Conservation (phyloP, 495 filamentous ascomycete genomes). For the Xylaria venustula region DNA sequence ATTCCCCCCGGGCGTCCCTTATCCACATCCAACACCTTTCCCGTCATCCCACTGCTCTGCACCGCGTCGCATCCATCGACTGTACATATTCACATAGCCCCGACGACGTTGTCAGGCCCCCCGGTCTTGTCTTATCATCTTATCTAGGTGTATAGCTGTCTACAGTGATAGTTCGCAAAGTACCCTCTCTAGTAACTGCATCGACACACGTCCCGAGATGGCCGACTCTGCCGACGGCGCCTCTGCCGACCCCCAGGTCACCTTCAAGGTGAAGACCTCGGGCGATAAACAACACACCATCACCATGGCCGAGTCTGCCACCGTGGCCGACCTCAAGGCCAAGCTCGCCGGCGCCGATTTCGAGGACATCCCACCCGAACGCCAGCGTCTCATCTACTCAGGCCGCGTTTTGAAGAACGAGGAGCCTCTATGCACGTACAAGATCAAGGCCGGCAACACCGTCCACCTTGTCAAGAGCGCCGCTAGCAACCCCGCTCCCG, state of each 20-base stretch:
- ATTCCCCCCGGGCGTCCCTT: background rate
- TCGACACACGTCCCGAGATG: slow-evolving; percentile 31
- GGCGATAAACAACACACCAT: slow-evolving; percentile 80
- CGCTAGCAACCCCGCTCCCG: slow-evolving; percentile 75
- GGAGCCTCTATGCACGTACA: slow-evolving; percentile 80
- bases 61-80: background rate
- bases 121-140: background rate
- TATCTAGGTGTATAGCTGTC: background rate
- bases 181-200: background rate
- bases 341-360: slow-evolving; percentile 78
- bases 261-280: slow-evolving; percentile 92
- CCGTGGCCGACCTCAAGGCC: slow-evolving; percentile 81
- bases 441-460: slow-evolving; percentile 94
- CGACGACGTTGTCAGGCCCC: background rate
- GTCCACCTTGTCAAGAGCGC: slow-evolving; percentile 96
- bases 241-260: slow-evolving; percentile 60
- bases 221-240: slow-evolving; percentile 52
- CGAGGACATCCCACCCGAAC: slow-evolving; percentile 78
- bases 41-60: background rate
- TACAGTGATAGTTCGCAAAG: background rate
- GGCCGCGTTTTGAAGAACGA: slow-evolving; percentile 93
- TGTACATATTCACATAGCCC: background rate
- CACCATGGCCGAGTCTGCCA: slow-evolving; percentile 72
- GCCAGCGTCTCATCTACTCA: slow-evolving; percentile 95
- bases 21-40: background rate